Evolutionary conservation across 2,329 filamentous ascomycete species (phyloP), one percentile per base, ranked within the genome.

Genomic region (Aureobasidium namibiae): DNA sequence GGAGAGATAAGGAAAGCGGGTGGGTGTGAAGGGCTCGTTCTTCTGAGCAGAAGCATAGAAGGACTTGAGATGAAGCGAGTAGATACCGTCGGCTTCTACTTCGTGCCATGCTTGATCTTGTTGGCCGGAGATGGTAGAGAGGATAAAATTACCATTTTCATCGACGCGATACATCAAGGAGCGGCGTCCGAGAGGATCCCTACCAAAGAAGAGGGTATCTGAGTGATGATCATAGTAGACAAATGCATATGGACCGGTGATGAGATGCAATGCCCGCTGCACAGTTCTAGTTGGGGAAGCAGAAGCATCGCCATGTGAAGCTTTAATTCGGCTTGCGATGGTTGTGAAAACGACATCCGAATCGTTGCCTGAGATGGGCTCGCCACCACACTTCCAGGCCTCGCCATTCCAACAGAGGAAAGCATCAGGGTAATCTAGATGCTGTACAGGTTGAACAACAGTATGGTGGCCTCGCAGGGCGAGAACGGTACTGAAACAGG

Each of bases 401-500:
- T 99, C 94, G 44, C 94, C 94, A 69, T 99, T 99, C 94, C 94
- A 99, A 79, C 92, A 96, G 2, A 99, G 78, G 0, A 89, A 77
- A 1, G 87, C 90, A 4, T 80, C 78, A 9, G 41, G 31, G 0
- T 80, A 80, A 0, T 66, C 63, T 2, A 69, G 38, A 64, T 87
- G 82, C 42, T 80, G 72, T 4, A 95, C 80, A 1, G 94, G 94
- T 71, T 97, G 94, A 34, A 75, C 70, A 7, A 86, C 83, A 52
- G 94, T 69, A 62, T 82, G 77, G 52, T 84, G 81, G 26, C 92
- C 92, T 66, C 94, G 84, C n/a, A 99, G 78, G 4, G 91, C 86
- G n/a, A 97, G 82, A 0, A 99, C 92, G 0, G 91, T 95, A 7
- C 92, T 94, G 13, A 84, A 82, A 67, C 95, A 88, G 16, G 78